phyloP scores from a whole-genome alignment of 2,329 filamentous ascomycete genomes.

The Claviceps sp. region DNA sequence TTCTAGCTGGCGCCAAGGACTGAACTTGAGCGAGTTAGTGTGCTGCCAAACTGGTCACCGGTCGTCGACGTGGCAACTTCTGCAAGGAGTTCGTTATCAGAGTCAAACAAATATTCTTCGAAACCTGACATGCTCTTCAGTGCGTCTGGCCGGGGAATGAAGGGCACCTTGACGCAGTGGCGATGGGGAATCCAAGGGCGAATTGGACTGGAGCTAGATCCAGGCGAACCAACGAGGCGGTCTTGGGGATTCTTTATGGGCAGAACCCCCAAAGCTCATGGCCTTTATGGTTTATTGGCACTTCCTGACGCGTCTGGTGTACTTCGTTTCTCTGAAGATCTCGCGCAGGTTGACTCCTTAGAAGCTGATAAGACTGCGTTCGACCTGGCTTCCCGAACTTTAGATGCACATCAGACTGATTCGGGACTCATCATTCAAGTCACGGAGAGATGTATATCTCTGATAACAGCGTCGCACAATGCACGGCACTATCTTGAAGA shows the following conservation, averaged over 20 bases:
- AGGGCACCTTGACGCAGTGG: slow-evolving; percentile 54
- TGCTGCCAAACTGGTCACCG: slow-evolving; percentile 51
- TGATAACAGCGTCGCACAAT: slow-evolving; percentile 24
- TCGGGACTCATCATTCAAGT: slow-evolving; percentile 36
- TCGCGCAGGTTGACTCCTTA: slow-evolving; percentile 30
- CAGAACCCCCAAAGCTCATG: slow-evolving; percentile 7
- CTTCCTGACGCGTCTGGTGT: slow-evolving; percentile 35
- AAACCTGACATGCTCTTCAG: slow-evolving; percentile 46
- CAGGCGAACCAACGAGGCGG: slow-evolving; percentile 32
- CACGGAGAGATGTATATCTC: slow-evolving; percentile 33
- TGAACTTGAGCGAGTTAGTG: slow-evolving; percentile 26
- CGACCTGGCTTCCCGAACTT: slow-evolving; percentile 39
- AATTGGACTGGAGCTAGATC: slow-evolving; percentile 45
- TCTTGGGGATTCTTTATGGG: slow-evolving; percentile 36
- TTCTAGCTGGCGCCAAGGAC: slow-evolving; percentile 40
- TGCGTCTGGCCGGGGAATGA: slow-evolving; percentile 48
- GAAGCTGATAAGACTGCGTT: slow-evolving; percentile 29
- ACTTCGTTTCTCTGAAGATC: slow-evolving; percentile 34
- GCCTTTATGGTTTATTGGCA: slow-evolving; percentile 30
- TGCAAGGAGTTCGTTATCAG: not conserved
- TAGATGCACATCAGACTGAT: slow-evolving; percentile 28
- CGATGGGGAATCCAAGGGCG: slow-evolving; percentile 57
- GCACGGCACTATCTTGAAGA: slow-evolving; percentile 17
- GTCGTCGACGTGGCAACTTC: slow-evolving; percentile 39
- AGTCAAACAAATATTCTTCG: slow-evolving; percentile 13